Conservation (phyloP, 495 filamentous ascomycete species). For the Podospora bellae-mahoneyi region DNA sequence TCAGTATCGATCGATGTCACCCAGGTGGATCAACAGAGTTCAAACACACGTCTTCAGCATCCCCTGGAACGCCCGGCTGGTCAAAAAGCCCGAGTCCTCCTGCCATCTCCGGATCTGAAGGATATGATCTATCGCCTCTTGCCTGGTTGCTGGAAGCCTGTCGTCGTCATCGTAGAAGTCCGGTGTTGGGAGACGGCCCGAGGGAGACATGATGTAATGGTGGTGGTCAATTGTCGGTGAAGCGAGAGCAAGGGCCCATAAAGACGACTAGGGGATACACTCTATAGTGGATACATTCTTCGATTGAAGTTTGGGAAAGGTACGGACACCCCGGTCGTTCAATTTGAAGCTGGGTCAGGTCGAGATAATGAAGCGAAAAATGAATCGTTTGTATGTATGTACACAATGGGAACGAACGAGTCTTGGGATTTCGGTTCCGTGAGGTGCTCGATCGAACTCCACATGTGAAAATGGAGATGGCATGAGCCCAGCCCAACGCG, state of each 20-base stretch:
- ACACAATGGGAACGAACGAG: not conserved
- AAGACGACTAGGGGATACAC: not conserved
- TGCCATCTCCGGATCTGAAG: slow-evolving; percentile 4
- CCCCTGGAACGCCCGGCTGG: not conserved
- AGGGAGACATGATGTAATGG: not conserved
- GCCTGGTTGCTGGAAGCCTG: not conserved
- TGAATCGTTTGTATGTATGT: too few species aligned
- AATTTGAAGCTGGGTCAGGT: not conserved
- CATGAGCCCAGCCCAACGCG: not conserved
- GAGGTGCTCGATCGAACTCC: not conserved
- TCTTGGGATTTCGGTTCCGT: not conserved
- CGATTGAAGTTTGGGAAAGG: not conserved
- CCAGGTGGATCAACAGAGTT: not conserved
- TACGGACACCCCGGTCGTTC: not conserved
- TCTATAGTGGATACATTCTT: not conserved
- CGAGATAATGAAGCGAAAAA: not conserved
- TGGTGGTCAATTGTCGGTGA: not conserved
- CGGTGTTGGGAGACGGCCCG: not conserved
- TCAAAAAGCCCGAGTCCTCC: not conserved
- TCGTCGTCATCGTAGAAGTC: not conserved
- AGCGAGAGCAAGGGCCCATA: not conserved
- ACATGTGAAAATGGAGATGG: not conserved
- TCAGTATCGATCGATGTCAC: not conserved
- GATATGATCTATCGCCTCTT: not conserved
- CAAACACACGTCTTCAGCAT: not conserved